Conservation (phyloP, 345 rosid genomes). For the Pugionium dolabratum region DNA sequence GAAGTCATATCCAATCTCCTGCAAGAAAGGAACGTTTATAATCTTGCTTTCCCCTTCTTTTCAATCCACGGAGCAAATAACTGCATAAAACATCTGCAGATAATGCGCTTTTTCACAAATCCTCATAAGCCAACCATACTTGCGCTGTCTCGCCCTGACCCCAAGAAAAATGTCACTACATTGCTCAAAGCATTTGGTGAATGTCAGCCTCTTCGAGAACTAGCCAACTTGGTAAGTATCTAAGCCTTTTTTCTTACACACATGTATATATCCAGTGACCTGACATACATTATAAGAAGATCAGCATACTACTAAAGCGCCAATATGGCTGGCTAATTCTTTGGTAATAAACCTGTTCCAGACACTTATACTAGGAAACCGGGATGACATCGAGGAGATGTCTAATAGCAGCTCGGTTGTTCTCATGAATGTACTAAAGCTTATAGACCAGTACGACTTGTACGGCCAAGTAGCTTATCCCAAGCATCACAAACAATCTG, state of each 20-base stretch:
- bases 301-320: conserved; percentile 13
- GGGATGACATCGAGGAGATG: conserved; percentile 97
- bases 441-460: conserved; percentile 92
- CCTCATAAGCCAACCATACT: conserved; percentile 92
- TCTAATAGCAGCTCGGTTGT: conserved; percentile 73
- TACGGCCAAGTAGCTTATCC: conserved; percentile 95
- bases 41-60: not conserved
- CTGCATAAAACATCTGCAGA: conserved; percentile 44
- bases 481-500: conserved; percentile 91
- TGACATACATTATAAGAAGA: conserved; percentile 6
- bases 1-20: conserved; percentile 1
- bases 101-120: conserved; percentile 87
- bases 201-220: conserved; percentile 74
- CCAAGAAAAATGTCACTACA: conserved; percentile 86
- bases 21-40: conserved; percentile 12
- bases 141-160: conserved; percentile 89
- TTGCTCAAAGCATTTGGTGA: conserved; percentile 93
- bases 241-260: not conserved
- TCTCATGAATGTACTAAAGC: conserved; percentile 79
- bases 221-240: conserved; percentile 76
- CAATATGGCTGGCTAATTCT: conserved; percentile 15
- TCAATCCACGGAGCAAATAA: conserved; percentile 2
- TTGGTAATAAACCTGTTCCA: conserved; percentile 55
- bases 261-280: conserved; percentile 10
- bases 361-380: conserved; percentile 91